Conservation (phyloP, 2,329 filamentous ascomycete species). For the Colletotrichum higginsianum region DNA sequence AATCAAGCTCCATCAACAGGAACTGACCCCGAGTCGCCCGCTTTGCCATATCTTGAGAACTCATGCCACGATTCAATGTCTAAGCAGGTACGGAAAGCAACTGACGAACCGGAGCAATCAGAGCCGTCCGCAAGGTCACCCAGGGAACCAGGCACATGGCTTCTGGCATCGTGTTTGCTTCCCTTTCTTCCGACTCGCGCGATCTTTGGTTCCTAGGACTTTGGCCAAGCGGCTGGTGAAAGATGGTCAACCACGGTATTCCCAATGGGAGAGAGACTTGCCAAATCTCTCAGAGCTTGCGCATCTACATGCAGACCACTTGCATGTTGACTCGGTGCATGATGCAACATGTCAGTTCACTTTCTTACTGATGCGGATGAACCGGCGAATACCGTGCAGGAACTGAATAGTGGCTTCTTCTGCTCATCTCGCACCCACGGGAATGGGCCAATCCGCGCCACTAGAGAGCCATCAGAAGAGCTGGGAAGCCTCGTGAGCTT, state of each 20-base stretch:
- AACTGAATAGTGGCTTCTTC: slow-evolving; percentile 15
- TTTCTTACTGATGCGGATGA: slow-evolving; percentile 30
- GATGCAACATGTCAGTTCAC: slow-evolving; percentile 34
- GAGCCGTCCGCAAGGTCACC: slow-evolving; percentile 16
- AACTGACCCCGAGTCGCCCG: too few relatives aligned
- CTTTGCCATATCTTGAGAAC: not conserved
- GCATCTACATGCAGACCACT: slow-evolving; percentile 35
- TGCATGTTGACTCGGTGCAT: slow-evolving; percentile 41
- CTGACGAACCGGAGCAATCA: slow-evolving; percentile 24
- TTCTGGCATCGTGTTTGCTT: slow-evolving; percentile 18
- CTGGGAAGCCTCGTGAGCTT: slow-evolving; percentile 34
- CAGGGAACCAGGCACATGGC: slow-evolving; percentile 33
- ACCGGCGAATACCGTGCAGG: slow-evolving; percentile 35
- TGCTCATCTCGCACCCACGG: slow-evolving; percentile 29
- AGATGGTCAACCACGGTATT: slow-evolving; percentile 12
- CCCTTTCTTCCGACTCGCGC: slow-evolving; percentile 40
- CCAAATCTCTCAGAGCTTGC: slow-evolving; percentile 20
- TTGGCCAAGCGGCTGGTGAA: slow-evolving; percentile 13
- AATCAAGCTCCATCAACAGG: not conserved
- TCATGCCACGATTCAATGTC: slow-evolving; percentile 1
- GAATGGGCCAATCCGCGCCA: slow-evolving; percentile 21
- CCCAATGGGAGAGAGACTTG: slow-evolving; percentile 28
- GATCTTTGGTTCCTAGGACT: slow-evolving; percentile 35
- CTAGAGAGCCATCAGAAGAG: slow-evolving; percentile 17
- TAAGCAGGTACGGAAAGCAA: slow-evolving; percentile 22